Evolutionary conservation across 2,329 filamentous ascomycete species (phyloP).

Genomic region (Xylariaceae sp.): DNA sequence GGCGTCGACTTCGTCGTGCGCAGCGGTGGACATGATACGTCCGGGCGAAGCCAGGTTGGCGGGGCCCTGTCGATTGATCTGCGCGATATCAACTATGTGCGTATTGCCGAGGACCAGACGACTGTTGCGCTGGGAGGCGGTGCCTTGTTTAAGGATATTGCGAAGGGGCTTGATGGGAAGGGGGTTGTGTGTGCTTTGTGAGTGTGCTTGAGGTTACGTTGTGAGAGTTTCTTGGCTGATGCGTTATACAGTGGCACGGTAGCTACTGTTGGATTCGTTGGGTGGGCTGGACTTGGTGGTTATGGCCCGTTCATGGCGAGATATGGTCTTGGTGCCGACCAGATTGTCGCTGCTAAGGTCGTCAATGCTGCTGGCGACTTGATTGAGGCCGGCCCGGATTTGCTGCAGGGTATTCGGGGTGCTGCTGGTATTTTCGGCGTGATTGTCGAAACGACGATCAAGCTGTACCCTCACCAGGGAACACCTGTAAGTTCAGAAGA

Average conservation of each 20-base stretch:
- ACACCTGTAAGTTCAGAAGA: slow-evolving; percentile 17
- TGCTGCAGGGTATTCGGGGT: slow-evolving; percentile 36
- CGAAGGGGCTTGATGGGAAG: slow-evolving; percentile 24
- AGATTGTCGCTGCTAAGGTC: slow-evolving; percentile 35
- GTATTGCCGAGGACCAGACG: slow-evolving; percentile 22
- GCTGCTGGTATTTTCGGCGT: slow-evolving; percentile 37
- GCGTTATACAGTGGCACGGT: slow-evolving; percentile 14
- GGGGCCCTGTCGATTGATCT: slow-evolving; percentile 35
- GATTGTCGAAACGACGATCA: slow-evolving; percentile 37
- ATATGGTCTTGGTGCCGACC: slow-evolving; percentile 34
- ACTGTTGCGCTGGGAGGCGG: slow-evolving; percentile 35
- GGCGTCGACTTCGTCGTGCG: slow-evolving; percentile 26
- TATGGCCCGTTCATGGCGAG: slow-evolving; percentile 30
- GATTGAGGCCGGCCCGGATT: slow-evolving; percentile 33
- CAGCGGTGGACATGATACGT: slow-evolving; percentile 33
- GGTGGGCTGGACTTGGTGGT: slow-evolving; percentile 33
- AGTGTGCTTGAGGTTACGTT: no score
- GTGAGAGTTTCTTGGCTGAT: neutral
- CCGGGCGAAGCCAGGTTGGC: slow-evolving; percentile 25
- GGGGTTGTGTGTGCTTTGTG: slow-evolving; percentile 28
- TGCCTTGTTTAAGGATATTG: slow-evolving; percentile 28
- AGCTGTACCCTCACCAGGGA: slow-evolving; percentile 32
- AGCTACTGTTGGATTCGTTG: slow-evolving; percentile 29
- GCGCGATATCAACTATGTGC: slow-evolving; percentile 33
- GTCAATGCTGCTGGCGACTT: slow-evolving; percentile 35